Evolutionary conservation across 1,284 basidiomycete genomes (phyloP).

Genomic region (Coniferiporia sulphurascens): DNA sequence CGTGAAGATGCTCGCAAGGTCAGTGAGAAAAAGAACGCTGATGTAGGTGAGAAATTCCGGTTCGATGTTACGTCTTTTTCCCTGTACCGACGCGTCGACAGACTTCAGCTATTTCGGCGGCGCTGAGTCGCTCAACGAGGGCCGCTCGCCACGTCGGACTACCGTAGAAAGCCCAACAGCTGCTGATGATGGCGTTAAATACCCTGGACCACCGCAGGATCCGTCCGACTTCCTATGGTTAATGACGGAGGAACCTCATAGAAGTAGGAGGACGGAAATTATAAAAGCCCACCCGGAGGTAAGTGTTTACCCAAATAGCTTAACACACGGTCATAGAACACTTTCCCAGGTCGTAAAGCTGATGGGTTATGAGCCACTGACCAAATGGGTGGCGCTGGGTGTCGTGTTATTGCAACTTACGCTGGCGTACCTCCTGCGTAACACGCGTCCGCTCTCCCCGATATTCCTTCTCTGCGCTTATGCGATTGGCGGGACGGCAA

Average conservation of each 20-base stretch:
- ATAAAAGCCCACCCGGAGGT: conserved; percentile 95
- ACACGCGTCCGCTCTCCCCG: conserved; percentile 64
- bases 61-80: too few species aligned
- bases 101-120: conserved; percentile 76
- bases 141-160: conserved; percentile 56
- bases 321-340: background rate
- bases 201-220: conserved; percentile 57
- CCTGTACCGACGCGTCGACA: conserved; percentile 23
- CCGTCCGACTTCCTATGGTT: conserved; percentile 88
- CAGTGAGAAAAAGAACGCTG: background rate
- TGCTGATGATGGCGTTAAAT: conserved; percentile 37
- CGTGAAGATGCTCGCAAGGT: background rate
- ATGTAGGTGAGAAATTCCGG: background rate
- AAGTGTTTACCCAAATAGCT: conserved; percentile 21
- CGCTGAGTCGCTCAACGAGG: conserved; percentile 66
- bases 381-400: conserved; percentile 79
- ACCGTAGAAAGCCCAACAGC: conserved; percentile 37
- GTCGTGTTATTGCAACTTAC: conserved; percentile 79
- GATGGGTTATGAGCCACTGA: conserved; percentile 92
- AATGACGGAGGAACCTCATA: conserved; percentile 96
- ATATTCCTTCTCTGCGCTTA: conserved; percentile 80
- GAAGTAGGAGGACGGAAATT: conserved; percentile 82
- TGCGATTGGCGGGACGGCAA: conserved; percentile 87
- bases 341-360: conserved; percentile 74
- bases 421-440: conserved; percentile 61